Base-by-base conservation (phyloP, 495 filamentous ascomycete species). In the Penicillium argentinense region DNA sequence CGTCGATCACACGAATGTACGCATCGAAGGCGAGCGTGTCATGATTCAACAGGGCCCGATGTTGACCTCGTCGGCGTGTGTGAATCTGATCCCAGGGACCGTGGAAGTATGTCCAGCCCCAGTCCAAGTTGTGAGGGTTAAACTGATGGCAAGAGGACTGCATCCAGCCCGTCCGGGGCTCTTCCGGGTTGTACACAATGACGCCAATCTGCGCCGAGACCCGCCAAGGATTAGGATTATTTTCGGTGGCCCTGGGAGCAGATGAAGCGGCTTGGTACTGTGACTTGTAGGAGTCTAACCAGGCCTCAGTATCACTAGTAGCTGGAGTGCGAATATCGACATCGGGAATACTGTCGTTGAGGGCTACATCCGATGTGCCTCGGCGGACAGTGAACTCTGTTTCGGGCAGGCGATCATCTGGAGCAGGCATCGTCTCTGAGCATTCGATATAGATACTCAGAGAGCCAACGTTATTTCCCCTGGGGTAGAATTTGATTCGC, bases 401-500 rank as follows among this genome's bases (percentile, higher is more conserved):
- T 25, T 71, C 71, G 5, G 68, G 67, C 13, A 67, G 43, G 4
- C 66, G 54, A 9, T 70, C 60, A 16, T 76, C 63, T 2, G 65
- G 59, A 11, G 49, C 42, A 17, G 72, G 78, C 62, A 65, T 59
- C 0, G 69, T 74, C 52, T 60, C 48, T 2, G 81, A 78, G 59
- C 80, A 83, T 62, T 86, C 83, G 12, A 87, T 64, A 47, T 86
- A 86, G 22, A 84, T 60, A 48, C 81, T 85, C 39, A 85, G 48
- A n/a, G 76, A 74, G 42, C 78, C 71, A 3, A 79, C 79, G 54
- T 80, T 76, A 59, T 86, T 85, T 14, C 83, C 83, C 32, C 75
- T 73, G 12, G 83, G 83, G 49, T 81, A 87, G 64, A 84, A 84
- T 56, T 85, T 85, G 65, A 87, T 81, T 16, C 76, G 80, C 82